Base-by-base conservation (phyloP, 106 monocot genomes). In the Phalaenopsis aphrodite region DNA sequence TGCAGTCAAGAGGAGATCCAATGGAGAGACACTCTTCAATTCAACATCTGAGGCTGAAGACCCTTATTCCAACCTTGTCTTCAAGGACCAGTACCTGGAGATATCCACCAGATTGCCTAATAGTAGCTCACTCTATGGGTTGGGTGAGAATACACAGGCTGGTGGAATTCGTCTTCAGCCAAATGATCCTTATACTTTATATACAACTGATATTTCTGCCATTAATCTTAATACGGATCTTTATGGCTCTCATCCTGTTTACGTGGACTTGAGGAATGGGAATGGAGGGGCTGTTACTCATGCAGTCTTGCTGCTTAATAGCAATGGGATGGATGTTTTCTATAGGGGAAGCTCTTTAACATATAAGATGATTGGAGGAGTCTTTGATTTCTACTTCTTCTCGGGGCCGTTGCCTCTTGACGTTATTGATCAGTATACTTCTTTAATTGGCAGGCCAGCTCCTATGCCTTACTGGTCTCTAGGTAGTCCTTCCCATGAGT, bases 381-480 rank as follows among this genome's bases (percentile, higher is more conserved):
- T 95, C 2, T 75, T 99, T n/a, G 99, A 99, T 73, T 93, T 99
- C 81, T 95, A 99, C 88, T 93, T 99, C 91, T 91, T 99, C 52
- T 57, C 85, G 5, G 99, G 99, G 64, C 81, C 92, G 21, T 72
- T 77, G 46, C 99, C 99, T 3, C 82, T 99, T 55, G 85, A 76
- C 15, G 89, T 95, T 17, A 88, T 95, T 36, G 88, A 99, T 83
- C 99, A 99, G 69, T 99, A 99, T 72, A 99, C 99, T 2, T 56
- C 80, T 1, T 79, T 99, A 42, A 82, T 99, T 7, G 99, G 99
- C 14, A 83, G 99, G 5, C 99, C 99, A 30, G 95, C 99, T 80
- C 88, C 99, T n/a, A 99, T 99, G 95, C 99, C 99, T n/a, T 99
- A 99, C 80, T 99, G 99, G 99, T 82, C 99, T 56, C 75, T 99